phyloP scores from a whole-genome alignment of 2,329 filamentous ascomycete species.

The Macrophomina pseudophaseolina region DNA sequence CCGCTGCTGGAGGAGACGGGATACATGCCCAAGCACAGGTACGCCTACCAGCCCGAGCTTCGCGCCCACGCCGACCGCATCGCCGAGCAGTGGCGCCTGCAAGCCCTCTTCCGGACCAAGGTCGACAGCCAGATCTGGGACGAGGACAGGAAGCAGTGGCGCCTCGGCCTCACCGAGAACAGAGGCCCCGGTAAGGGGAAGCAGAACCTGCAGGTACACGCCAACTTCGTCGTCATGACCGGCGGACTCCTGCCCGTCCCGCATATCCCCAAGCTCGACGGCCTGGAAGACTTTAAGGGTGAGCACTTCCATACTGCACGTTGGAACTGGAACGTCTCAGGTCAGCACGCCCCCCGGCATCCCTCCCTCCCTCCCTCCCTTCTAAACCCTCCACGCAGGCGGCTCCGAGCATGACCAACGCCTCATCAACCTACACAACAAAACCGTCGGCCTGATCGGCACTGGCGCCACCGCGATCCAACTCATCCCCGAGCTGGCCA shows the following conservation, averaged over 20 bases:
- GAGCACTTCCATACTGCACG: constrained; percentile 40
- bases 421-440: constrained; percentile 29
- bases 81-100: constrained; percentile 53
- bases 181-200: constrained; percentile 44
- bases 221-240: constrained; percentile 33
- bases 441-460: constrained; percentile 36
- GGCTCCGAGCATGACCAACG: constrained; percentile 39
- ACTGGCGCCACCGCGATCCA: constrained; percentile 38
- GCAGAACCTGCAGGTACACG: constrained; percentile 39
- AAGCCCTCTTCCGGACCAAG: constrained; percentile 35
- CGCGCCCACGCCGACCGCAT: constrained; percentile 43
- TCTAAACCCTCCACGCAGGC: constrained; percentile 30
- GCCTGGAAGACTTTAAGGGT: constrained; percentile 41
- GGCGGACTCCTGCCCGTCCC: constrained; percentile 38
- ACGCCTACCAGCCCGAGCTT: constrained; percentile 42
- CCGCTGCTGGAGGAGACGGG: constrained; percentile 50
- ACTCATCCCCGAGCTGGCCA: constrained; percentile 35
- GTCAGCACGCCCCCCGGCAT: no score
- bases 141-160: constrained; percentile 45
- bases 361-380: no score
- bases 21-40: constrained; percentile 41
- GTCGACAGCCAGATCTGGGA: constrained; percentile 63
- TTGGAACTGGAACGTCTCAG: constrained; percentile 31
- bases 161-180: constrained; percentile 41
- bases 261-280: constrained; percentile 42